Evolutionary conservation across 495 filamentous ascomycete species (phyloP), one percentile per base, ranked within the genome.

Genomic region (Penicillium verhagenii): DNA sequence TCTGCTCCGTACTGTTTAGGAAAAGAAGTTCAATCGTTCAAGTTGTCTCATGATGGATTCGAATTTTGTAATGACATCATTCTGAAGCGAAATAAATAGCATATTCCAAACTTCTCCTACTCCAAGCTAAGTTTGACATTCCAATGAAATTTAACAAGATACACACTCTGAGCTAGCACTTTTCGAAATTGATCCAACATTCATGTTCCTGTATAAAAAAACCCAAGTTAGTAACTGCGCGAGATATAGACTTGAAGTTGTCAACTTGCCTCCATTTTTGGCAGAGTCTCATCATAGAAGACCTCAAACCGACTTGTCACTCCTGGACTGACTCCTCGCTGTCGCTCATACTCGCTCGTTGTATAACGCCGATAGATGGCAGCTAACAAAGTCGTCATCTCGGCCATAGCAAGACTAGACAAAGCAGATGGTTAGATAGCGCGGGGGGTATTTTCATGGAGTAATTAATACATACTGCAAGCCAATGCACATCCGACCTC

Each of bases 401-500:
- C 71, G 2, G 66, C 67, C 66, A 74, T 69, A 3, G 69, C 73
- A 13, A 72, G 53, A 61, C 73, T 76, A 38, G 18, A 48, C 5
- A 25, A 0, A 16, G 46, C n/a, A 26, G 1, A 10, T 25, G 0
- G 16, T 50, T 21, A 56, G 47, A 7, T n/a, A 18, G 6, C 21
- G 13, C n/a, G n/a, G n/a, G n/a, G n/a, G n/a, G n/a, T n/a, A n/a
- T n/a, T n/a, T n/a, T n/a, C n/a, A n/a, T n/a, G 23, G 2, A 6
- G 14, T 5, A 1, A 37, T 13, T 4, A 3, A 6, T 10, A 37
- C 68, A 56, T 60, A 76, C 71, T 74, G 73, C 46, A 73, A 84
- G 4, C 89, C 89, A 43, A 92, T 74, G 66, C 89, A 92, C 88
- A 91, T 91, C 53, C 87, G 67, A 1, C 86, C 87, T 1, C 89